Evolutionary conservation across 202 grass and related monocot genomes (phyloP).

Genomic region (Digitaria exilis): DNA sequence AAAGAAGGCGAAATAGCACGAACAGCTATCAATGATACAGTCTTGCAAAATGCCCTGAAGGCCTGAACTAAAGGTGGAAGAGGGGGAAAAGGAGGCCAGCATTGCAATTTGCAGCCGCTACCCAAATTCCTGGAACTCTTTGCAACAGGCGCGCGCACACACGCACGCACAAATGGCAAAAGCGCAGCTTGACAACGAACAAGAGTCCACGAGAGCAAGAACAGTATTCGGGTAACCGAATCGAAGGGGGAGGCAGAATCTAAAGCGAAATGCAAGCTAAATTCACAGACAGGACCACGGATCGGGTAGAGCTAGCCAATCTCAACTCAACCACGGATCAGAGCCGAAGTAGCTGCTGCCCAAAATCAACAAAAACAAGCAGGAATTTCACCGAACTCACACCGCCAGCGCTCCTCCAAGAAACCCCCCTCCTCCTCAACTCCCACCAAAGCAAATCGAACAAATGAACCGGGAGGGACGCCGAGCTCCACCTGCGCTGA

Average conservation of each 20-base stretch:
- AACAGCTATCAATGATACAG: not conserved
- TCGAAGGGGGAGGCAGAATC: not conserved
- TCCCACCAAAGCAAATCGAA: not conserved
- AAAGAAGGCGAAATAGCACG: not conserved
- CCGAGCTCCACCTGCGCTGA: constrained; percentile 28
- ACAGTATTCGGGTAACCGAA: not conserved
- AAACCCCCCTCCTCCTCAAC: constrained; percentile 1
- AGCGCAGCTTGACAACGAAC: not conserved
- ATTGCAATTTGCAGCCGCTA: not conserved
- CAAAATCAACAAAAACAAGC: not conserved
- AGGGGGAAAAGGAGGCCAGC: not conserved
- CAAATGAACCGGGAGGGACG: not conserved
- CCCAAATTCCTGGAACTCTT: not conserved
- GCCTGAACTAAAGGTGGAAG: not conserved
- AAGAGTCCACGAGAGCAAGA: not conserved
- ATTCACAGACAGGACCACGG: not conserved
- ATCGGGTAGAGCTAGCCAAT: not conserved
- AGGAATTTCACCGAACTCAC: not conserved
- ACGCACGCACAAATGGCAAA: not conserved
- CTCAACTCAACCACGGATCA: not conserved
- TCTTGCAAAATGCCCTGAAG: not conserved
- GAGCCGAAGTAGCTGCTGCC: not conserved
- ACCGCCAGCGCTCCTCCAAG: not conserved
- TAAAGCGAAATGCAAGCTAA: constrained; percentile 4
- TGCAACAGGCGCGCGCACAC: not conserved